A percentile compares a stretch with the other conserved stretches of the same genome.
These are phyloP conservation scores for Arthroderma uncinatum DNA, from an alignment of 2,329 filamentous ascomycete species.

Conservation along the genomic window DNA sequence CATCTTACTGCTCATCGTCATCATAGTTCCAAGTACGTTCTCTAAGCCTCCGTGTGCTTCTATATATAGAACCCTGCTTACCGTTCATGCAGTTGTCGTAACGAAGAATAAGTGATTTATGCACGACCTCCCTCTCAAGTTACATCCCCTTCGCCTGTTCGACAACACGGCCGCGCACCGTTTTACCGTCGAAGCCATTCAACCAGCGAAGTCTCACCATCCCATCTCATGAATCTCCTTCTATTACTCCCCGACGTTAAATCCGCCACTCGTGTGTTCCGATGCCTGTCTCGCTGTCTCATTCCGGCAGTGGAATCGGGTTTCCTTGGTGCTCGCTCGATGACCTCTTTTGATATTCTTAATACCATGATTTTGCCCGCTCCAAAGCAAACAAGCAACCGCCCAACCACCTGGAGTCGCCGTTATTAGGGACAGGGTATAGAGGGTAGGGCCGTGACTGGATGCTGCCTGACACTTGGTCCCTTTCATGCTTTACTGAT, in stretches of 20 bases:
- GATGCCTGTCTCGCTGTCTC: background rate
- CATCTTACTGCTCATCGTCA: conserved; percentile 81
- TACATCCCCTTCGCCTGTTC: background rate
- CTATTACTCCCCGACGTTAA: background rate
- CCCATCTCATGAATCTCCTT: background rate
- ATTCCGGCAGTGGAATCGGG: background rate
- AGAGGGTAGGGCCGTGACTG: background rate
- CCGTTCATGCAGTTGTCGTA: background rate
- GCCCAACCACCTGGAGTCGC: background rate
- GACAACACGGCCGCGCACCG: background rate
- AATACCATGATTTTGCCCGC: background rate
- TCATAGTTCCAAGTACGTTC: conserved; percentile 81
- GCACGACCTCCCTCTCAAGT: background rate
- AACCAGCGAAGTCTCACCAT: background rate
- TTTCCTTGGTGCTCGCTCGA: background rate
- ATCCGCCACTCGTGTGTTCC: background rate
- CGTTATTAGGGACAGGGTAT: background rate
- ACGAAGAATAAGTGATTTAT: background rate
- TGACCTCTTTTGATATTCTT: background rate
- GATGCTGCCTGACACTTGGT: background rate
- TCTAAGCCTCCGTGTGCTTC: background rate
- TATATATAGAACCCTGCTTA: background rate
- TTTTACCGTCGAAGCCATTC: background rate
- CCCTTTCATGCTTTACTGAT: background rate
- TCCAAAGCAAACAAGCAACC: background rate